Conservation (phyloP, 2,329 filamentous ascomycete species). For the Colletotrichum magnum region DNA sequence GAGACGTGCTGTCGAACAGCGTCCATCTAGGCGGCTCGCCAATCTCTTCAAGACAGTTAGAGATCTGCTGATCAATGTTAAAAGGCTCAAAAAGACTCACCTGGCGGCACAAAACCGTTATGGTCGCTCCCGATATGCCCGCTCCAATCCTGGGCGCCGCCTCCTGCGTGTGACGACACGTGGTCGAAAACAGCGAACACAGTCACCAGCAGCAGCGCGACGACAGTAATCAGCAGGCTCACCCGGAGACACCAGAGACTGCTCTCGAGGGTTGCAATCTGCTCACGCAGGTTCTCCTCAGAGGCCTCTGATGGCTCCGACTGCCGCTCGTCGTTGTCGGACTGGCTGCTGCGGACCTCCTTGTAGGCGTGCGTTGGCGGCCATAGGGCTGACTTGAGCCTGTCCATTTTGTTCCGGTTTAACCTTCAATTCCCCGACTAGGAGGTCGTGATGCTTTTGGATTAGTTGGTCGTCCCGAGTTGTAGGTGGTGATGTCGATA, state of each 20-base stretch:
- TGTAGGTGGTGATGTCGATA: no score
- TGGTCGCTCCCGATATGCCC: constrained; percentile 32
- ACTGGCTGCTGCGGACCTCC: constrained; percentile 20
- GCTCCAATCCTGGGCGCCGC: neutral
- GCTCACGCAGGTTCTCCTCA: constrained; percentile 21
- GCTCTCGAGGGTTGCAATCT: constrained; percentile 10
- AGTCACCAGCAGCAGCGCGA: neutral
- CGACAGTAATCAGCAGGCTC: constrained; percentile 12
- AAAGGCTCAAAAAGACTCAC: neutral
- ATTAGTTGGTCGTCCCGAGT: no score
- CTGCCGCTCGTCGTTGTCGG: constrained; percentile 23
- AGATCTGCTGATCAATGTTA: neutral
- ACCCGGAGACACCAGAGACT: constrained; percentile 27
- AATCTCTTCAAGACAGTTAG: neutral
- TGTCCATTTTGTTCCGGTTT: constrained; percentile 5
- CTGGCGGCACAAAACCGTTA: constrained; percentile 29
- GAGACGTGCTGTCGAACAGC: constrained; percentile 15
- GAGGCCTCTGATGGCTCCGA: neutral
- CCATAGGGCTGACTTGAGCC: constrained; percentile 7
- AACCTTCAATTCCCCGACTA: no score
- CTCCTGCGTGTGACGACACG: neutral
- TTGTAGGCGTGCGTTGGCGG: constrained; percentile 15
- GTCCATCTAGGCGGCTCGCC: constrained; percentile 28
- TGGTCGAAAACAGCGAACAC: constrained; percentile 14
- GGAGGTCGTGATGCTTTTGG: no score